These are phyloP conservation scores for Platanus orientalis DNA, from an alignment of 164 flowering plant species.

Conservation along the genomic window DNA sequence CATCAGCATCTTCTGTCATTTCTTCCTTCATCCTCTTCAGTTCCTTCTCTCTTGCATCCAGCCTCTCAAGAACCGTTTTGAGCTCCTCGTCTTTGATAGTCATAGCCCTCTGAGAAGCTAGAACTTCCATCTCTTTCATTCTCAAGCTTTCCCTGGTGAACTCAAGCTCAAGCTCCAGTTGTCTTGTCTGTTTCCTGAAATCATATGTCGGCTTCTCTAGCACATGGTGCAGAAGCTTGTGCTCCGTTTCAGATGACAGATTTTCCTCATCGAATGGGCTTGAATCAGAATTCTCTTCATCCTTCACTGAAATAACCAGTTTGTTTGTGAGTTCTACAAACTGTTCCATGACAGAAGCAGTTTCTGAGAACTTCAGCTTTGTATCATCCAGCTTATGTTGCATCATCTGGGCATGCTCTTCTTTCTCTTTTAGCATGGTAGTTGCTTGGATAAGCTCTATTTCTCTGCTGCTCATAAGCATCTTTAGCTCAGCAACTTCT, in stretches of 20 bases:
- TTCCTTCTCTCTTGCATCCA: conserved; percentile 54
- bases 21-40: conserved; percentile 43
- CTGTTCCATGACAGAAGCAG: conserved; percentile 54
- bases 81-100: conserved; percentile 68
- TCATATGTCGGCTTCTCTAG: conserved; percentile 25
- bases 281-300: conserved; percentile 20
- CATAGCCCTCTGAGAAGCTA: conserved; percentile 57
- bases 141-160: conserved; percentile 50
- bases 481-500: conserved; percentile 50
- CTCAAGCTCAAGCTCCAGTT: conserved; percentile 60
- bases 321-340: conserved; percentile 59
- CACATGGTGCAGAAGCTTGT: background rate
- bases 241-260: background rate
- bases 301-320: conserved; percentile 39
- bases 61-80: conserved; percentile 33
- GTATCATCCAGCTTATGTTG: conserved; percentile 47
- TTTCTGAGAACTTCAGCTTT: conserved; percentile 53
- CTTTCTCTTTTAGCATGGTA: conserved; percentile 61
- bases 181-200: conserved; percentile 31
- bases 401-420: conserved; percentile 36
- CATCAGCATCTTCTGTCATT: conserved; percentile 39
- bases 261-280: conserved; percentile 5
- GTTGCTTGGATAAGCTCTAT: conserved; percentile 57
- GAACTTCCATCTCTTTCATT: conserved; percentile 60
- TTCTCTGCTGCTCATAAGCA: conserved; percentile 54